Conservation (phyloP, 2,329 filamentous ascomycete genomes). For the Davidsoniella virescens region DNA sequence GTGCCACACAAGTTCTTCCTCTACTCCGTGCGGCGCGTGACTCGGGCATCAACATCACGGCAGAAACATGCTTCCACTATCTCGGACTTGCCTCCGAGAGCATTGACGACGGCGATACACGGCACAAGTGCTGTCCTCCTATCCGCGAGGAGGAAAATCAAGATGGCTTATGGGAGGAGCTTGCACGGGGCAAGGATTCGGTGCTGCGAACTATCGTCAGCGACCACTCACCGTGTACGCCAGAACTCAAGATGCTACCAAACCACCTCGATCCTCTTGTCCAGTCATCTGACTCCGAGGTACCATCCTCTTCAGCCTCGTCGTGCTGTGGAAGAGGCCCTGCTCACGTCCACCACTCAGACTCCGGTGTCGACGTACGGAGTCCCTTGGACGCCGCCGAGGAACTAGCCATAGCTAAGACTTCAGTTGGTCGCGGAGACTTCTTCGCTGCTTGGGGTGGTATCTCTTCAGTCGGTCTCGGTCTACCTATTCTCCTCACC, state of each 20-base stretch:
- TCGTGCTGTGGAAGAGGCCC: constrained; percentile 2
- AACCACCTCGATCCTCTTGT: constrained; percentile 25
- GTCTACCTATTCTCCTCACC: constrained; percentile 79
- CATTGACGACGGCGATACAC: constrained; percentile 69
- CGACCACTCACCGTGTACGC: constrained; percentile 92
- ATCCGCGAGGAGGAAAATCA: constrained; percentile 72
- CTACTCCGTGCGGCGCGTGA: constrained; percentile 58
- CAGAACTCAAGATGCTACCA: constrained; percentile 79
- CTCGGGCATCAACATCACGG: constrained; percentile 68
- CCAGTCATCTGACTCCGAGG: neutral
- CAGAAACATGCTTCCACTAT: constrained; percentile 94
- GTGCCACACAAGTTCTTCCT: constrained; percentile 75
- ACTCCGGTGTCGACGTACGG: constrained; percentile 37
- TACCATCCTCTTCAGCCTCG: constrained; percentile 13
- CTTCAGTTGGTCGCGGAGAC: constrained; percentile 40
- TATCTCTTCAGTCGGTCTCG: constrained; percentile 84
- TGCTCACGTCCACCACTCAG: constrained; percentile 27
- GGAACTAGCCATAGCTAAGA: constrained; percentile 6
- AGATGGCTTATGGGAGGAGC: constrained; percentile 72
- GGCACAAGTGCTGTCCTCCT: constrained; percentile 90
- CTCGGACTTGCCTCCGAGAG: constrained; percentile 69
- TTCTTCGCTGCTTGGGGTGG: constrained; percentile 96
- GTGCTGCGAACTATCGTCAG: constrained; percentile 86
- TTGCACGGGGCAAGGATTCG: constrained; percentile 46
- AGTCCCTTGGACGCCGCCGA: constrained; percentile 23